Conservation (phyloP, 768 basidiomycete genomes). For the Tricholoma flavovirens region DNA sequence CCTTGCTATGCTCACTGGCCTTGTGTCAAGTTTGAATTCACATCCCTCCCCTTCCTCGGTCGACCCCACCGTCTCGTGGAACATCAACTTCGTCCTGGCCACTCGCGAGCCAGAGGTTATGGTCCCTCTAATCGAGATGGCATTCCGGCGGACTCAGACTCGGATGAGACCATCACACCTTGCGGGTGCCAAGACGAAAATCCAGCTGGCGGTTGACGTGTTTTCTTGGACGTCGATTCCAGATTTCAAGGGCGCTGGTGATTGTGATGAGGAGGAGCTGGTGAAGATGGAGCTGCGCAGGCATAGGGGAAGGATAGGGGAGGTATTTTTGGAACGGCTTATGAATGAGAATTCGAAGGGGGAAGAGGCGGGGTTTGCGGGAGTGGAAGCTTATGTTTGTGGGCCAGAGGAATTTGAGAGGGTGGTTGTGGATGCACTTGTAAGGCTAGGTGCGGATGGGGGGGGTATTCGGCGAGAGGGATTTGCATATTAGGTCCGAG, state of each 20-base stretch:
- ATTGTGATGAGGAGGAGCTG: background rate
- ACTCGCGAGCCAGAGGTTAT: constrained; percentile 51
- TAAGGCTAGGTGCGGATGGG: constrained; percentile 28
- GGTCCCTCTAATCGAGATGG: constrained; percentile 34
- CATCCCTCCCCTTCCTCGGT: background rate
- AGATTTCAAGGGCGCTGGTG: constrained; percentile 1
- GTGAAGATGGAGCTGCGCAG: constrained; percentile 7
- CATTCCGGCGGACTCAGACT: constrained; percentile 16
- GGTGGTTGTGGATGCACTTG: constrained; percentile 28
- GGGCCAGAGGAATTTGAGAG: constrained; percentile 45
- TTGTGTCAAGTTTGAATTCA: background rate
- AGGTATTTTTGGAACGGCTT: constrained; percentile 9
- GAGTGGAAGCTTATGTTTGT: constrained; percentile 40
- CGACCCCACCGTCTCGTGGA: constrained; percentile 17
- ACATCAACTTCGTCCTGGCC: constrained; percentile 45
- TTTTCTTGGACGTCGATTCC: constrained; percentile 26
- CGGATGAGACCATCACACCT: constrained; percentile 3
- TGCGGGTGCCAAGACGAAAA: background rate
- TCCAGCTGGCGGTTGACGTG: constrained; percentile 31
- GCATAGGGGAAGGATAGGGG: constrained; percentile 20
- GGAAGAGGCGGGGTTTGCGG: constrained; percentile 8
- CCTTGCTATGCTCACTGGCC: constrained; percentile 40
- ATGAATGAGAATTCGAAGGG: constrained; percentile 2
- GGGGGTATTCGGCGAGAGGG: constrained; percentile 31
- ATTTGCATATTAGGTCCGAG: constrained; percentile 25